phyloP scores from a whole-genome alignment of 768 basidiomycete species.

The Boletus sensibilis region DNA sequence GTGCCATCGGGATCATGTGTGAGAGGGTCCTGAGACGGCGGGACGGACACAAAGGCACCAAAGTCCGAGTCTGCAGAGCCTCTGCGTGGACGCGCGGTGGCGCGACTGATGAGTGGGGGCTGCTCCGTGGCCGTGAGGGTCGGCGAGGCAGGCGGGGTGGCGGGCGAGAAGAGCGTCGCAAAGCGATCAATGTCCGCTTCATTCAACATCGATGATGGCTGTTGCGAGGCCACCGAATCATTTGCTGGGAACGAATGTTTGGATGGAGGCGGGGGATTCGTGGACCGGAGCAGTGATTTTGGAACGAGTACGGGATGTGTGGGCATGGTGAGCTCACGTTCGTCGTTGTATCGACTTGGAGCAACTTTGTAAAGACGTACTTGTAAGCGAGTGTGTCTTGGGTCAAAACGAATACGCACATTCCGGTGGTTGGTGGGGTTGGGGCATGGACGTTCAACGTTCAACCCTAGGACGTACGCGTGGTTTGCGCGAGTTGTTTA shows the following conservation, averaged over 20 bases:
- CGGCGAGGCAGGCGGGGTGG: conserved; percentile 32
- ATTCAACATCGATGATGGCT: conserved; percentile 2
- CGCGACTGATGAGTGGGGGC: background rate
- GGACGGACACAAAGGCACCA: conserved; percentile 60
- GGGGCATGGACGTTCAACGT: background rate
- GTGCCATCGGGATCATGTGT: background rate
- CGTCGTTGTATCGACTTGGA: background rate
- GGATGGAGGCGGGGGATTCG: background rate
- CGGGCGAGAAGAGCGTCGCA: conserved; percentile 43
- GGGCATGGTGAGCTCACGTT: background rate
- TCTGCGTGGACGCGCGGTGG: conserved; percentile 5
- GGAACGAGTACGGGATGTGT: background rate
- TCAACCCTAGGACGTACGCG: background rate
- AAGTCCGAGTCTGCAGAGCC: conserved; percentile 50
- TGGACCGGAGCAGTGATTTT: background rate
- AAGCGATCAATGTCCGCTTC: conserved; percentile 41
- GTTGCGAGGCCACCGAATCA: background rate
- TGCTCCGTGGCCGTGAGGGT: conserved; percentile 1
- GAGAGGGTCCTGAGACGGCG: conserved; percentile 50
- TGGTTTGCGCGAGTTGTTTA: background rate
- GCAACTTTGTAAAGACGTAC: conserved; percentile 9
- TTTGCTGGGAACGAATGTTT: background rate
- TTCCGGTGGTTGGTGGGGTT: background rate
- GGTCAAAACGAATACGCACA: background rate
- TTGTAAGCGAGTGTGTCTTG: background rate